Evolutionary conservation across 345 rosid species (phyloP).

Genomic region (Brassica carinata): DNA sequence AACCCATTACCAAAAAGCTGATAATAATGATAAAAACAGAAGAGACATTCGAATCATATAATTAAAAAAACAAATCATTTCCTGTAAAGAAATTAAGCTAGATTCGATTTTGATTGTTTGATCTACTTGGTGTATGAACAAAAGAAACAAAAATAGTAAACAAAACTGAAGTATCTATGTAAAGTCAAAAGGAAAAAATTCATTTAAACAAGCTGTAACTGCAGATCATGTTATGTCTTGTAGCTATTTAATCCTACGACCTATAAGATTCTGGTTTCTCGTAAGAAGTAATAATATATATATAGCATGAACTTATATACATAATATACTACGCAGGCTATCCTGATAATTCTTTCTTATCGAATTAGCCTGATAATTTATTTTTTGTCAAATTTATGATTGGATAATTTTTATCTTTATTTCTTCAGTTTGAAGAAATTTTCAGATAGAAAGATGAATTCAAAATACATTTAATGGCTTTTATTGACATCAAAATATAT

Average conservation of each 20-base stretch:
- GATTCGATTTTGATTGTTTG: constrained; percentile 39
- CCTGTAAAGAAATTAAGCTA: constrained; percentile 3
- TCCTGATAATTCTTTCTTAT: not conserved
- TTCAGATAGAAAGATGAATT: not conserved
- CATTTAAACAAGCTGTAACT: constrained; percentile 29
- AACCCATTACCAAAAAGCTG: constrained; percentile 30
- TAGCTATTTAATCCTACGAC: constrained; percentile 38
- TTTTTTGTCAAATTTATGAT: not conserved
- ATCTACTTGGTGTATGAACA: constrained; percentile 32
- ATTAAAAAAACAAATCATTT: not conserved
- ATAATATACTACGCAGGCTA: not conserved
- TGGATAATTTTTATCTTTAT: not conserved
- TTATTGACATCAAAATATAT: not conserved
- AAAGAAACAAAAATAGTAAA: constrained; percentile 29
- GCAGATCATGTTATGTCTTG: constrained; percentile 38
- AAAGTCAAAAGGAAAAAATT: constrained; percentile 30
- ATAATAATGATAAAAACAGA: constrained; percentile 38
- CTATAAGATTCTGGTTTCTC: constrained; percentile 30
- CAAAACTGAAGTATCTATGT: constrained; percentile 33
- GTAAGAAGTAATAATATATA: not conserved
- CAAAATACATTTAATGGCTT: not conserved
- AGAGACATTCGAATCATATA: constrained; percentile 30
- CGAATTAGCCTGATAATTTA: not conserved
- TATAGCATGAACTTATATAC: not conserved
- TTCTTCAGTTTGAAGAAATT: not conserved